Base-by-base conservation (phyloP, 2,329 filamentous ascomycete species). In the Coniochaeta sp. region DNA sequence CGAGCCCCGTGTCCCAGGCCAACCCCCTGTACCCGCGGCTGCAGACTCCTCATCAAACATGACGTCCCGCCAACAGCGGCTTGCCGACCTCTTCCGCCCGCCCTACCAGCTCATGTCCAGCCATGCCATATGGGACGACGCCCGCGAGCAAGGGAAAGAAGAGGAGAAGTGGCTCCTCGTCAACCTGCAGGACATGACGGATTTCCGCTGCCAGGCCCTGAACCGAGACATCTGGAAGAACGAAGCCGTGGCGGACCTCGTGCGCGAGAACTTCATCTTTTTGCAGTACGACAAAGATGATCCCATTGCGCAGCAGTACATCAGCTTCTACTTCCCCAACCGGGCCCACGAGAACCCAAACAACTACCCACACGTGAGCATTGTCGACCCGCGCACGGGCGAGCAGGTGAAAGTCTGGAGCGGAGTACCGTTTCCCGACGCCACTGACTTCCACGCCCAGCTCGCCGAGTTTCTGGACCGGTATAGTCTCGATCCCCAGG, bases 151-250 rank as follows among this genome's bases (percentile, higher is more conserved):
- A 60, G 94, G 92, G 54, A 95, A 94, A 65, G 87, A 91, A 45
- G 79, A 85, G 26, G 85, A 90, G 74, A 96, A 95, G 68, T 99
- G 94, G 94, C 81, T 99, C 47, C 70, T 99, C 59, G 90, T 96
- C 56, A 97, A 99, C 65, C 84, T 99, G 14, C 94, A 99, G 69
- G 91, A 99, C 65, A 83, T 89, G 58, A 88, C 88, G 31, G 85
- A 96, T 62, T 99, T 99, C 67, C 88, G 94, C 67, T 99, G 94
- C 67, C 94, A 99, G 66, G 81, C 89, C 3, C 75, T 99, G 16
- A 99, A 99, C 65, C 82, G 94, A 42, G 94, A 99, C 65, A 83
- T 97, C 51, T 99, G 94, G 94, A 96, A 96, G 70, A 87, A 96
- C 60, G 69, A 80, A 16, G 79, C 84, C 2, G 83, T 99, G 52